Conservation (phyloP, 441 rosid species). For the Bruguiera hainesii region DNA sequence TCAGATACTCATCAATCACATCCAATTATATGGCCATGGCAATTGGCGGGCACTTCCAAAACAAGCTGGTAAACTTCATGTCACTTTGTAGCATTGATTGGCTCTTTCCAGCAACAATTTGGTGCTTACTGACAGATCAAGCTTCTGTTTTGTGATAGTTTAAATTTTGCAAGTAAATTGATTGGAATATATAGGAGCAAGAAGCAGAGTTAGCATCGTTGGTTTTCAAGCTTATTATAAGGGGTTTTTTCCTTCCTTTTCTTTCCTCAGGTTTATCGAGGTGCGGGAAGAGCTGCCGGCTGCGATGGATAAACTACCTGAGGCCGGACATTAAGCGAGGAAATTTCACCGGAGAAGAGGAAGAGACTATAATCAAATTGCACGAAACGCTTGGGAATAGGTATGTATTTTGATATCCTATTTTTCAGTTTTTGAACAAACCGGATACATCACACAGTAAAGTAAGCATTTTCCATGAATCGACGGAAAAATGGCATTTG, state of each 20-base stretch:
- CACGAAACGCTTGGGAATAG: constrained; percentile 48
- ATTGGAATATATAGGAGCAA: neutral
- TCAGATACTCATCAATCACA: constrained; percentile 35
- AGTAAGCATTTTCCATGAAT: no score
- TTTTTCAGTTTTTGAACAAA: neutral
- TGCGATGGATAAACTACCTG: constrained; percentile 52
- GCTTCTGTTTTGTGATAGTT: no score
- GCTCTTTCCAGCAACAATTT: no score
- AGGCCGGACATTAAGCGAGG: constrained; percentile 54
- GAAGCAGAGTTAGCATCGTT: neutral
- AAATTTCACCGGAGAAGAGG: constrained; percentile 46
- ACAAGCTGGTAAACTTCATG: constrained; percentile 39
- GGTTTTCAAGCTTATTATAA: neutral
- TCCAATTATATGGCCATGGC: constrained; percentile 45
- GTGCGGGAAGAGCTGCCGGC: constrained; percentile 58
- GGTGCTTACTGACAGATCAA: no score
- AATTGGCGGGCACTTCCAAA: constrained; percentile 66
- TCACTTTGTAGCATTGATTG: neutral
- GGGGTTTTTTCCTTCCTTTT: neutral
- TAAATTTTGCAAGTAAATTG: no score
- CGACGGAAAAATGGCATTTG: no score
- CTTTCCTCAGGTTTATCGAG: constrained; percentile 37
- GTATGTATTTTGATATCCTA: constrained; percentile 15
- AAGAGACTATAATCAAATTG: constrained; percentile 34
- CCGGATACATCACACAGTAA: neutral